phyloP scores from a whole-genome alignment of 305 asterid species.

The Fraxinus ornus region DNA sequence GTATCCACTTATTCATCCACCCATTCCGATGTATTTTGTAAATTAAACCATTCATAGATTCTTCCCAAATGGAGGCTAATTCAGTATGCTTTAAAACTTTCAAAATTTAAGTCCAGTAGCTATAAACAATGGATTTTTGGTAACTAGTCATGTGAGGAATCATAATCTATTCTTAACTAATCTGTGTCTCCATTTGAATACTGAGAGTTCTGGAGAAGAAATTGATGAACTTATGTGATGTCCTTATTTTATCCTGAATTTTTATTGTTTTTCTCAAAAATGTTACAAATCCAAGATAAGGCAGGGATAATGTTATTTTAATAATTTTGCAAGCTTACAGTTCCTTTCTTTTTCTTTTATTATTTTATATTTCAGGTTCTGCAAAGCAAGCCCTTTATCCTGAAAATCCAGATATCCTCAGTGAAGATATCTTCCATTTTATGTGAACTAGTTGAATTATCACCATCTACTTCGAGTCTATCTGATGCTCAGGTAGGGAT shows the following conservation, averaged over 20 bases:
- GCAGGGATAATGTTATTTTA: background rate
- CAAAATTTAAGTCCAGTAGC: background rate
- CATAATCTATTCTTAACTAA: background rate
- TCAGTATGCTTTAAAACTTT: background rate
- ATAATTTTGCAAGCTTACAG: slow-evolving; percentile 10
- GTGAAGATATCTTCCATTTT: slow-evolving; percentile 50
- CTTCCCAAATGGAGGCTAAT: background rate
- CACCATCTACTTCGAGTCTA: slow-evolving; percentile 40
- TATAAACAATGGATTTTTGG: background rate
- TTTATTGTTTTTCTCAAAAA: background rate
- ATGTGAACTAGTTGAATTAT: slow-evolving; percentile 46
- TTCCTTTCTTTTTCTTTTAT: background rate
- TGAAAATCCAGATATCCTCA: slow-evolving; percentile 57
- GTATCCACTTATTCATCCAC: background rate
- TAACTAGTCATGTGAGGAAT: background rate
- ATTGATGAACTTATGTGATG: background rate
- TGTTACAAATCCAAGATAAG: background rate
- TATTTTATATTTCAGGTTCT: slow-evolving; percentile 47
- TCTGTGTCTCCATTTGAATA: background rate
- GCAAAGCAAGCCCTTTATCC: slow-evolving; percentile 59
- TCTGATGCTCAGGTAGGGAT: slow-evolving; percentile 54
- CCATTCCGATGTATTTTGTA: background rate
- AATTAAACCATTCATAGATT: background rate
- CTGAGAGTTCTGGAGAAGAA: background rate
- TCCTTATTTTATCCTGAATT: background rate